phyloP scores from a whole-genome alignment of 345 rosid genomes.

The Eucalyptus lansdowneana region DNA sequence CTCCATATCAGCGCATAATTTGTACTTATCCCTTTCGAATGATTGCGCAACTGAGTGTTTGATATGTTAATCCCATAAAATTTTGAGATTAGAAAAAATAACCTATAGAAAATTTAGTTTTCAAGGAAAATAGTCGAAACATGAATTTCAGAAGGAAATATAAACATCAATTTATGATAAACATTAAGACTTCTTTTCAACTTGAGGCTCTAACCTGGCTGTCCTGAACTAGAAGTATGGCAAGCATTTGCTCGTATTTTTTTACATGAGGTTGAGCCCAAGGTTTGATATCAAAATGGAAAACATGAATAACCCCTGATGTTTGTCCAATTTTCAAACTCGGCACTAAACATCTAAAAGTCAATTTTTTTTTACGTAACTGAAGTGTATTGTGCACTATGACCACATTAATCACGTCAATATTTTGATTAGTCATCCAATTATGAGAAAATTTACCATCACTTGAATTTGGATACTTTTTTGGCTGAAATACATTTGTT shows the following conservation, averaged over 20 bases:
- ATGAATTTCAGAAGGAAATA: neutral
- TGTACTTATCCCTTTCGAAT: neutral
- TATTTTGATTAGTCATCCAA: neutral
- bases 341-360: neutral
- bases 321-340: neutral
- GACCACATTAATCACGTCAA: neutral
- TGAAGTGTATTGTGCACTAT: neutral
- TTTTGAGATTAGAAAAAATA: neutral
- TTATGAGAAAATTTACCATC: neutral
- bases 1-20: neutral
- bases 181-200: neutral
- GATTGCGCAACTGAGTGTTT: too few species aligned
- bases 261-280: neutral
- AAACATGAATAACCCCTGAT: neutral
- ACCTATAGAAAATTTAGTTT: neutral
- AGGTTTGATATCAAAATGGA: neutral
- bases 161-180: neutral
- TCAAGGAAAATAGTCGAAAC: neutral
- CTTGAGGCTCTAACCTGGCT: neutral
- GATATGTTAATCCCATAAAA: too few species aligned
- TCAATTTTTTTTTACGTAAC: neutral
- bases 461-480: neutral
- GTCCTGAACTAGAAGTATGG: neutral
- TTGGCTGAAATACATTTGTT: neutral
- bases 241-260: too few species aligned